Evolutionary conservation across 2,329 filamentous ascomycete genomes (phyloP).

Genomic region (Calycina marina): DNA sequence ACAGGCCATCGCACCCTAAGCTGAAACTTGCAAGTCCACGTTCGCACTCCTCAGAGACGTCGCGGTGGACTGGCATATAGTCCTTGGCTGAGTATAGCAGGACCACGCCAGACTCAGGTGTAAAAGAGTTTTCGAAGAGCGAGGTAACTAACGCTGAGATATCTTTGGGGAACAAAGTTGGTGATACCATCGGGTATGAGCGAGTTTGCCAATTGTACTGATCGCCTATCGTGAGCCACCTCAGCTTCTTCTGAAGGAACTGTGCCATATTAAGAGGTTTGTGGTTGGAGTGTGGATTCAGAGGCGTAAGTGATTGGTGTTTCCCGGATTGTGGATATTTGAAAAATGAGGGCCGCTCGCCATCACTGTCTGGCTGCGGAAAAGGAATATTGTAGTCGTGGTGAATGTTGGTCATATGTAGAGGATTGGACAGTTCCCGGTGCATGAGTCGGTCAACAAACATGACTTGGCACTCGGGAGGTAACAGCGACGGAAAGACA

Average conservation of each 20-base stretch:
- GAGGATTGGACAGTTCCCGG: conserved; percentile 55
- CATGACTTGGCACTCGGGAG: conserved; percentile 50
- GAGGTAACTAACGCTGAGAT: conserved; percentile 50
- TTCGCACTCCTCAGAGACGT: conserved; percentile 75
- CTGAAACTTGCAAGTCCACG: conserved; percentile 71
- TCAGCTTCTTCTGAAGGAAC: conserved; percentile 66
- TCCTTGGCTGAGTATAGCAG: conserved; percentile 86
- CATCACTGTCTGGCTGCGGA: conserved; percentile 6
- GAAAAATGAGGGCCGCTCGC: conserved; percentile 31
- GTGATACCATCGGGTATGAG: conserved; percentile 50
- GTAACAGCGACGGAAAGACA: conserved; percentile 62
- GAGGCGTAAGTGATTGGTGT: conserved; percentile 46
- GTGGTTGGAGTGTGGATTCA: conserved; percentile 44
- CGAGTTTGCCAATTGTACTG: conserved; percentile 94
- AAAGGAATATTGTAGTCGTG: conserved; percentile 63
- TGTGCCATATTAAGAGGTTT: conserved; percentile 56
- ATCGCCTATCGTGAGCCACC: conserved; percentile 86
- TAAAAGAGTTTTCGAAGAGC: conserved; percentile 57
- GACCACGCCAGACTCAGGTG: conserved; percentile 77
- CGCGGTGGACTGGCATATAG: conserved; percentile 81
- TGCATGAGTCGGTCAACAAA: conserved; percentile 66
- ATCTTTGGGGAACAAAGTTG: conserved; percentile 62
- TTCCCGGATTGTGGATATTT: conserved; percentile 37
- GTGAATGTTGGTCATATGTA: conserved; percentile 78
- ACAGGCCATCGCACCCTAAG: conserved; percentile 79